Conservation (phyloP, 1,284 basidiomycete genomes). For the Lignosus rhinocerotis region DNA sequence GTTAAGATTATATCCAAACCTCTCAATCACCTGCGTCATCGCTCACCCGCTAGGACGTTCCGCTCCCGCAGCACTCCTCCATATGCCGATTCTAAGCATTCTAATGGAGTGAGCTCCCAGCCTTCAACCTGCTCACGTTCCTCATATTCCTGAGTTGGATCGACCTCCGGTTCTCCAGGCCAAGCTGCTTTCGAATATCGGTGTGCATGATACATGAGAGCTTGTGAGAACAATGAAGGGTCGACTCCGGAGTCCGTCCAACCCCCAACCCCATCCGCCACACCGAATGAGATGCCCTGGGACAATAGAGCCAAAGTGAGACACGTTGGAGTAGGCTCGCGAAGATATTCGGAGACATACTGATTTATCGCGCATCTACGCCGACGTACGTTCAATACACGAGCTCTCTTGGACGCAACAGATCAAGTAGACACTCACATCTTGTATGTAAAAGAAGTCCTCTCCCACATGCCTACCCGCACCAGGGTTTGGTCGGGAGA, state of each 20-base stretch:
- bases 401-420: background rate
- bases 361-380: constrained; percentile 42
- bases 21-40: background rate
- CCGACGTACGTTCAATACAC: background rate
- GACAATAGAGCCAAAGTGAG: background rate
- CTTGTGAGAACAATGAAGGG: constrained; percentile 73
- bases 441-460: constrained; percentile 79
- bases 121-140: constrained; percentile 56
- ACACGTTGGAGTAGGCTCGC: background rate
- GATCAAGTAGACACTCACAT: constrained; percentile 45
- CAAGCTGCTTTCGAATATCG: constrained; percentile 68
- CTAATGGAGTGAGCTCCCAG: constrained; percentile 68
- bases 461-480: constrained; percentile 61
- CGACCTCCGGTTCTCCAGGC: constrained; percentile 66
- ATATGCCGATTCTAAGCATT: constrained; percentile 75
- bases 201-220: constrained; percentile 72
- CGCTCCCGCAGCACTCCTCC: constrained; percentile 70
- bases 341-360: constrained; percentile 51
- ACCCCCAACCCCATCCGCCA: constrained; percentile 72
- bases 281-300: constrained; percentile 75
- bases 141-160: constrained; percentile 50
- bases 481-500: constrained; percentile 47
- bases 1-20: background rate
- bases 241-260: constrained; percentile 81
- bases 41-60: constrained; percentile 70